A percentile compares a stretch with the other conserved stretches of the same genome.
Evolutionary conservation across 495 filamentous ascomycete species (phyloP).

Genomic region (Aspergillus wentii): DNA sequence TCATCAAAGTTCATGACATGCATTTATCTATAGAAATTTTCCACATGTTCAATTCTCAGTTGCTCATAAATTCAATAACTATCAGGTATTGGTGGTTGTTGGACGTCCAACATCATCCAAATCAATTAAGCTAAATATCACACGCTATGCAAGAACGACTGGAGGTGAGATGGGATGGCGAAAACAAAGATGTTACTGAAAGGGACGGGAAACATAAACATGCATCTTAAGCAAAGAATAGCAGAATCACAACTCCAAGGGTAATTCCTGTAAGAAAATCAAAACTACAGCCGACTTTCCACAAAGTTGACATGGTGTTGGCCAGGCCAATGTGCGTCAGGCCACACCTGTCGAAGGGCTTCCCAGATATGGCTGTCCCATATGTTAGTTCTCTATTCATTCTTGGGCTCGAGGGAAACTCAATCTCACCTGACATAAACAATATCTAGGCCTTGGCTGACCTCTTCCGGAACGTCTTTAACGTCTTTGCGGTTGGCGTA

Average conservation of each 20-base stretch:
- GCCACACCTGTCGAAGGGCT: slow-evolving; percentile 78
- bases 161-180: slow-evolving; percentile 3
- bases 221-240: neutral
- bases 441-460: slow-evolving; percentile 82
- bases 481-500: slow-evolving; percentile 88
- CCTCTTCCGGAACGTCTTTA: slow-evolving; percentile 87
- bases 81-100: too few relatives aligned
- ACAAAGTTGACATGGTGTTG: slow-evolving; percentile 59
- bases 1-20: too few relatives aligned
- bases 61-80: too few relatives aligned
- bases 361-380: slow-evolving; percentile 76
- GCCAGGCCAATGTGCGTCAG: slow-evolving; percentile 72
- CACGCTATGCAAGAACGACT: slow-evolving; percentile 23
- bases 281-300: slow-evolving; percentile 53
- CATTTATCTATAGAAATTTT: too few relatives aligned
- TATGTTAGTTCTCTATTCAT: slow-evolving; percentile 14
- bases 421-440: slow-evolving; percentile 73
- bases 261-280: neutral
- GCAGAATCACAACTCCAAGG: neutral
- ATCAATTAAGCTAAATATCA: too few relatives aligned
- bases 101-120: too few relatives aligned
- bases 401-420: neutral
- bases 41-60: too few relatives aligned
- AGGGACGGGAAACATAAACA: neutral
- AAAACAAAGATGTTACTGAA: too few relatives aligned